A percentile compares a stretch with the other conserved stretches of the same genome.
Evolutionary conservation across 192 early-diverging fungal species (phyloP).

Genomic region (Backusella liffmaniae): DNA sequence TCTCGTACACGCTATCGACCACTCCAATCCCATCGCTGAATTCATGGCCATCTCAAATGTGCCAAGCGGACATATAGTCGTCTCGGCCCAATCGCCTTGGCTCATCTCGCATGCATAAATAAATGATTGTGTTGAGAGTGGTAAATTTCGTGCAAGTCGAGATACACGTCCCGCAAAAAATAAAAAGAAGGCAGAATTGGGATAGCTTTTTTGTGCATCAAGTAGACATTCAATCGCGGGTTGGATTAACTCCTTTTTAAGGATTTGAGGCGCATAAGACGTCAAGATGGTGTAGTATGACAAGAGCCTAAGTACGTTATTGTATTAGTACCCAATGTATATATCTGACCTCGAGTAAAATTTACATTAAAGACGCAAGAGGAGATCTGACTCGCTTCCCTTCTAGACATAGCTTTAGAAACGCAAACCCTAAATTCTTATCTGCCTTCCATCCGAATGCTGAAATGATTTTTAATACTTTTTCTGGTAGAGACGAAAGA

Average conservation of each 20-base stretch:
- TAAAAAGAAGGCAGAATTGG: conserved; percentile 38
- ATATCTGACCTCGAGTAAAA: not conserved
- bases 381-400: conserved; percentile 50
- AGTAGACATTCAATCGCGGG: conserved; percentile 36
- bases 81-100: conserved; percentile 34
- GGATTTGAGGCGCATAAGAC: conserved; percentile 35
- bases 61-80: conserved; percentile 16
- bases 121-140: conserved; percentile 38
- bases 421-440: conserved; percentile 52
- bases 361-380: conserved; percentile 53
- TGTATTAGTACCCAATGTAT: not conserved
- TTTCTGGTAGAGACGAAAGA: conserved; percentile 27
- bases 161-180: conserved; percentile 39
- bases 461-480: conserved; percentile 40
- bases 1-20: conserved; percentile 14
- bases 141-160: conserved; percentile 30
- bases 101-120: conserved; percentile 30
- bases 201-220: conserved; percentile 35
- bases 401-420: conserved; percentile 45
- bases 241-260: conserved; percentile 28
- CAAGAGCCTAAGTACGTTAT: conserved; percentile 14
- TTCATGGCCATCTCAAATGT: conserved; percentile 35
- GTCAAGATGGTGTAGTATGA: conserved; percentile 34
- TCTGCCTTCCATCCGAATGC: conserved; percentile 56
- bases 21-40: conserved; percentile 27